A percentile compares a stretch with the other conserved stretches of the same genome.
Conservation (phyloP, 257 asterid species). For the Fraxinus americana region DNA sequence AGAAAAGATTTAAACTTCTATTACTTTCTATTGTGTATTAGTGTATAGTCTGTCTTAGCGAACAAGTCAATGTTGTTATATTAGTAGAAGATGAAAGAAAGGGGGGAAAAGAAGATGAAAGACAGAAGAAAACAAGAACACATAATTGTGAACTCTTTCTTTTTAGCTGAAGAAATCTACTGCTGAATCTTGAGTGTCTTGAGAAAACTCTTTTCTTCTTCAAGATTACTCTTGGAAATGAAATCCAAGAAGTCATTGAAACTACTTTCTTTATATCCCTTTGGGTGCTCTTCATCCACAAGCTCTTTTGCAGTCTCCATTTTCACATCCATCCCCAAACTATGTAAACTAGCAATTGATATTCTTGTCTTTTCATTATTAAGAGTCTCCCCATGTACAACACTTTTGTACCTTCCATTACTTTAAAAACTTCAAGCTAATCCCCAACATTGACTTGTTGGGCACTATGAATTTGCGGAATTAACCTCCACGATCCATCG, state of each 20-base stretch:
- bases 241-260: slow-evolving; percentile 50
- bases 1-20: too few relatives aligned
- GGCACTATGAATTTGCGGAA: slow-evolving; percentile 26
- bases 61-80: neutral
- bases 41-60: neutral
- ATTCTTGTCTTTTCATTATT: slow-evolving; percentile 35
- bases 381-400: slow-evolving; percentile 36
- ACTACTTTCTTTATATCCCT: slow-evolving; percentile 42
- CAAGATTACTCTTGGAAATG: slow-evolving; percentile 40
- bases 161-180: neutral
- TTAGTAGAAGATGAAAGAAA: neutral
- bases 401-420: slow-evolving; percentile 48
- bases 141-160: neutral
- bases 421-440: slow-evolving; percentile 54
- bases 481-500: slow-evolving; percentile 32
- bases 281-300: slow-evolving; percentile 35
- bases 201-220: slow-evolving; percentile 39
- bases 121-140: neutral
- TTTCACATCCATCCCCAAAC: slow-evolving; percentile 50
- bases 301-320: slow-evolving; percentile 41
- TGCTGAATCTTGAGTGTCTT: slow-evolving; percentile 28
- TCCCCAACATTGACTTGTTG: slow-evolving; percentile 54
- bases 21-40: neutral
- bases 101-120: neutral
- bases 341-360: slow-evolving; percentile 50